Evolutionary conservation across 2,329 filamentous ascomycete species (phyloP), one percentile per base, ranked within the genome.

Genomic region (Chrysoporthe austroafricana): DNA sequence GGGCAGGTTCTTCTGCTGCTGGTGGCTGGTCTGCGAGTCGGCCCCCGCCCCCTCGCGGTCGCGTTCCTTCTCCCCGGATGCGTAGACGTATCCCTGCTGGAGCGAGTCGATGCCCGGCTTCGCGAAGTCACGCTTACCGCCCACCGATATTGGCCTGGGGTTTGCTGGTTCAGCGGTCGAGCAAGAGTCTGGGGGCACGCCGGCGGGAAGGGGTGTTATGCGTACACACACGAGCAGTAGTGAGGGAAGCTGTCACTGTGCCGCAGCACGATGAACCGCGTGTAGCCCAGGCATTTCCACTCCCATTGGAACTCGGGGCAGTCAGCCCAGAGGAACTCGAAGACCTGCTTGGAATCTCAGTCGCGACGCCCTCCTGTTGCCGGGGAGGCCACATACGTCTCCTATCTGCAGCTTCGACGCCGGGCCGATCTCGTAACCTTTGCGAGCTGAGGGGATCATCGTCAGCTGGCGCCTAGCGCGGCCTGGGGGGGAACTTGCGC

Each of bases 311-410:
- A 79, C 61, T 79, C 76, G 57, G 74, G 66, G 36, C 75, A 72
- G 59, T 79, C 77, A 52, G 77, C 76, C 77, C 77, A 79, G n/a
- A 79, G 75, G 66, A 79, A 79, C 64, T 79, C 77, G 67, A 79
- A 79, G 26, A 78, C 77, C 77, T 78, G 59, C 21, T 62, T 46
- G 16, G 11, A 44, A 13, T 26, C 36, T 60, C 57, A 60, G 36
- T 21, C 39, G 5, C 5, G 13, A 39, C 32, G 26, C 9, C 16
- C 13, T 54, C 14, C 26, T 2, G 14, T 8, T 16, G 2, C 26
- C 26, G 14, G n/a, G 16, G 44, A 44, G 57, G 44, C 39, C 36
- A 44, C 77, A 76, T 67, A 79, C 77, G 70, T 79, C 77, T 70
- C 77, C 77, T 62, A 79, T 72, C 66, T 79, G 74, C 61, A 79